Conservation (phyloP, 2,329 filamentous ascomycete species). For the Botrytis pseudocinerea region DNA sequence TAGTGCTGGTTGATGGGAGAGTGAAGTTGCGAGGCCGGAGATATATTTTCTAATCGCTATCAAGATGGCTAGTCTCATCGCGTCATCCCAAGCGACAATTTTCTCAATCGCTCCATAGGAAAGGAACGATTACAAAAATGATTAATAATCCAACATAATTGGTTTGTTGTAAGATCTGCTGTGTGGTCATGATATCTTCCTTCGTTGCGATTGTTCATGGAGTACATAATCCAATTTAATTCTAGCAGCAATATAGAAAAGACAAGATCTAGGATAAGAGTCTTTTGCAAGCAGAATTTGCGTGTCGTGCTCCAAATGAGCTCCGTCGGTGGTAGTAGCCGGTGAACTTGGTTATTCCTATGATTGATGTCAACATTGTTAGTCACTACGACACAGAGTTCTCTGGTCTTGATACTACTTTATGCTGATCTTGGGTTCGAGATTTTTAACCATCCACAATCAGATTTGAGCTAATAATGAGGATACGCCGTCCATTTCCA, state of each 20-base stretch:
- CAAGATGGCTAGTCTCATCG: constrained; percentile 20
- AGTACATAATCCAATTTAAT: background rate
- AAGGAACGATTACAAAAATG: constrained; percentile 16
- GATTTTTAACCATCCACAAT: background rate
- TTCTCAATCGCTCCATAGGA: constrained; percentile 13
- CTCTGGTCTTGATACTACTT: background rate
- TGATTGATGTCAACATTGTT: background rate
- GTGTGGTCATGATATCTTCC: background rate
- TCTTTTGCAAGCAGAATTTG: background rate
- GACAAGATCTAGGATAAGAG: background rate
- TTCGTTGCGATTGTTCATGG: background rate
- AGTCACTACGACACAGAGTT: background rate
- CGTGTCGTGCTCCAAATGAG: background rate
- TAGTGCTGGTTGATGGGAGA: background rate
- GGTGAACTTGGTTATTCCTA: background rate
- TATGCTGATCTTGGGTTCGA: background rate
- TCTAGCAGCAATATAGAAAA: background rate
- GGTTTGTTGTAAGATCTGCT: background rate
- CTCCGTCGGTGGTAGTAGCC: background rate
- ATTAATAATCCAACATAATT: constrained; percentile 21
- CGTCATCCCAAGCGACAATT: constrained; percentile 21
- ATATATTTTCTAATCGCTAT: constrained; percentile 26
- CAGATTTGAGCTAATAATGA: background rate
- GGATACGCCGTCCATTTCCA: background rate
- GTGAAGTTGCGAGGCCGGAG: constrained; percentile 1